Base-by-base conservation (phyloP, 768 basidiomycete genomes). In the Tylopilus vinaceipallidus region DNA sequence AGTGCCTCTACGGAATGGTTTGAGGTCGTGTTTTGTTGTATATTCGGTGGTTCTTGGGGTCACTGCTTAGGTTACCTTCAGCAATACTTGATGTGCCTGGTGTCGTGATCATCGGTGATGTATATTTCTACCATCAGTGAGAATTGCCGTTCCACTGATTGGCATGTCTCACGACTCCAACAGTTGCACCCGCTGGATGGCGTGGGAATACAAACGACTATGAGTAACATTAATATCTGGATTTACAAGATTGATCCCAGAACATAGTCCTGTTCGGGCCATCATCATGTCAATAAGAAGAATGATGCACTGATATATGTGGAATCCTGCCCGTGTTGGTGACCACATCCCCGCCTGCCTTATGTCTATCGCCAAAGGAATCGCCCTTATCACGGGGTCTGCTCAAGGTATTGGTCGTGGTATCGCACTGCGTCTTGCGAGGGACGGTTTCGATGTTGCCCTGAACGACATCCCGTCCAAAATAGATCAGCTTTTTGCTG, bases 341-440 rank as follows among this genome's bases (percentile, higher is more conserved):
- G 29, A 30, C 6, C 24, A 8, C 30, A 16, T 16, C n/a, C 27
- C 11, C 14, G 20, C 24, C 27, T 9, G 13, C 1, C 17, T 12
- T 44, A 65, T 66, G 62, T 62, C 57, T 34, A 19, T 60, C 24
- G 16, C 24, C 34, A 64, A 61, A 54, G 61, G 68, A n/a, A 43
- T 68, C 20, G 73, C 68, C 1, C 60, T 72, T n/a, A 39, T 73
- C 36, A 72, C 72, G 2, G 71, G 69, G n/a, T 65, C 67, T 4
- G 72, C 60, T 9, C 65, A 58, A 22, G 62, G 57, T 14, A 47
- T 60, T n/a, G 65, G 63, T 12, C 63, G 65, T 16, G 43, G 54
- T n/a, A 68, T 73, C 5, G 68, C 67, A 12, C 49, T 73, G 19
- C 59, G 62, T 26, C 63, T 71, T n/a, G 70, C 71, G 1, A 42